These are phyloP conservation scores for Cutaneotrichosporon sp. DNA, from an alignment of 1,284 basidiomycete species.

Conservation along the genomic window DNA sequence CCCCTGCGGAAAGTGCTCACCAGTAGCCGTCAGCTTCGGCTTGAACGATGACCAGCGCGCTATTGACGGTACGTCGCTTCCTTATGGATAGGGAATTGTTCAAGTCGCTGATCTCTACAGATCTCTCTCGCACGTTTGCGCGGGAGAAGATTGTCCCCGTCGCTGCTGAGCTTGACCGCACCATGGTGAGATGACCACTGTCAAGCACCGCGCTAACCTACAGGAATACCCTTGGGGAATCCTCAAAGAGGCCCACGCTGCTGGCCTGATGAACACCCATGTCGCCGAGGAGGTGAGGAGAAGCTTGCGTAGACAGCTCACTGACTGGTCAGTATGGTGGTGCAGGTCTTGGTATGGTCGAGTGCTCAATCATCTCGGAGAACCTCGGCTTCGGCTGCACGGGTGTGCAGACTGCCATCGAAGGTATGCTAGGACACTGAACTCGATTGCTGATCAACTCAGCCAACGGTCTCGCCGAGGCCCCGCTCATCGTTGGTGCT, in stretches of 20 bases:
- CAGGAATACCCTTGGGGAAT: constrained; percentile 58
- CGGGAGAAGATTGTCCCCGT: constrained; percentile 57
- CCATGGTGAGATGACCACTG: constrained; percentile 44
- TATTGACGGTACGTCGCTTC: constrained; percentile 39
- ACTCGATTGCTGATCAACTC: not conserved
- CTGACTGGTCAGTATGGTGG: constrained; percentile 55
- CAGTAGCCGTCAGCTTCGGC: constrained; percentile 33
- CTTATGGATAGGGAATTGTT: not conserved
- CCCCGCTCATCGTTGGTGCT: constrained; percentile 58
- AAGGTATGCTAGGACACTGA: constrained; percentile 35
- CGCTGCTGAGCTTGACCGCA: constrained; percentile 56
- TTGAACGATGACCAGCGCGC: constrained; percentile 46
- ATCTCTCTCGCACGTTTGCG: constrained; percentile 57
- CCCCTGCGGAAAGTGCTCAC: not conserved
- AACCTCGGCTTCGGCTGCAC: constrained; percentile 59
- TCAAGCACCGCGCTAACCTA: not conserved
- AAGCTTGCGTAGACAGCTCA: not conserved
- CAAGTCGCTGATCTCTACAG: constrained; percentile 32
- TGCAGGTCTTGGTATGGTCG: constrained; percentile 56
- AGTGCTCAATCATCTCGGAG: constrained; percentile 57
- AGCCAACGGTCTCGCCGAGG: constrained; percentile 58
- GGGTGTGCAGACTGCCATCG: constrained; percentile 58
- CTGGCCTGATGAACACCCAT: constrained; percentile 56
- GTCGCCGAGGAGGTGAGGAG: constrained; percentile 53
- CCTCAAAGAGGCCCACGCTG: constrained; percentile 57